Evolutionary conservation across 169 alveolate genomes (phyloP).

Genomic region (Plasmodium malariae): DNA sequence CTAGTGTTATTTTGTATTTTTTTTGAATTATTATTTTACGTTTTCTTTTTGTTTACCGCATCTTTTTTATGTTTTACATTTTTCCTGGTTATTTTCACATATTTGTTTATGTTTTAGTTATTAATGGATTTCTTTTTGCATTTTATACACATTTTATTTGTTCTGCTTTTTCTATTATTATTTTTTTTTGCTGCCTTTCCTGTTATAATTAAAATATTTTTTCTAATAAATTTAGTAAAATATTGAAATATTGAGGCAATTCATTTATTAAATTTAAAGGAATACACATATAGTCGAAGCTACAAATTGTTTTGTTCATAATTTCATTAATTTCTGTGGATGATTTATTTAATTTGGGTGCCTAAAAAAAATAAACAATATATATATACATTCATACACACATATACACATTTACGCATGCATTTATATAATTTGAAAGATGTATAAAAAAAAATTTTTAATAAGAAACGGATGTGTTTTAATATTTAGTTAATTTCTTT

Average conservation of each 20-base stretch:
- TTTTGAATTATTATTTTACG: constrained; percentile 9
- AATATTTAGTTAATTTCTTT: constrained; percentile 2
- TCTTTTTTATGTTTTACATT: constrained; percentile 21
- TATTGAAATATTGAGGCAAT: constrained; percentile 46
- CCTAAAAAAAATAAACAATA: constrained; percentile 18
- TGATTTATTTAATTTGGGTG: constrained; percentile 55
- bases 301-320: constrained; percentile 60
- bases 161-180: constrained; percentile 6
- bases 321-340: constrained; percentile 41
- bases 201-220: constrained; percentile 53
- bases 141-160: background rate
- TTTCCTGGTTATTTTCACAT: background rate
- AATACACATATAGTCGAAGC: constrained; percentile 75
- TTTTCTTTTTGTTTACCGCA: constrained; percentile 6
- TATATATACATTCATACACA: constrained; percentile 2
- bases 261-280: constrained; percentile 66
- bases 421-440: background rate
- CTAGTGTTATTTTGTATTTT: background rate
- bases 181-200: background rate
- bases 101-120: constrained; percentile 18
- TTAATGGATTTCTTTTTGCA: constrained; percentile 7
- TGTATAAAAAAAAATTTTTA: background rate
- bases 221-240: constrained; percentile 75
- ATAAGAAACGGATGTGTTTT: background rate
- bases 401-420: constrained; percentile 5